phyloP scores from a whole-genome alignment of 2,329 filamentous ascomycete genomes.

The Malbranchea zuffiana region DNA sequence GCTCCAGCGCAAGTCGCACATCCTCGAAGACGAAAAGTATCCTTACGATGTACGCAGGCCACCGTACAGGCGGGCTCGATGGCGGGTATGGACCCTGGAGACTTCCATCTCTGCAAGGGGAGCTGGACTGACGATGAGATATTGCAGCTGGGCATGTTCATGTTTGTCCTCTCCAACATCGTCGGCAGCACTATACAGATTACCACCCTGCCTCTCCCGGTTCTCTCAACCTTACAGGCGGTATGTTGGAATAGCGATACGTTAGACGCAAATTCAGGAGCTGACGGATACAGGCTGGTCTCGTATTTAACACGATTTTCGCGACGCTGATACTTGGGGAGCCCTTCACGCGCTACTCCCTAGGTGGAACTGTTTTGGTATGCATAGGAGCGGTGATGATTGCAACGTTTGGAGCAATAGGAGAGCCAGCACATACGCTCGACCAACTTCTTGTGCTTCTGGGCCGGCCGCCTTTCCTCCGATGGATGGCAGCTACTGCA shows the following conservation, averaged over 20 bases:
- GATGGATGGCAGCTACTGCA: conserved; percentile 78
- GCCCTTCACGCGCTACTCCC: conserved; percentile 88
- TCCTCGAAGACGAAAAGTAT: conserved; percentile 90
- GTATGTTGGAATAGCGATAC: conserved; percentile 28
- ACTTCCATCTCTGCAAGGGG: neutral
- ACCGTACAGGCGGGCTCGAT: conserved; percentile 78
- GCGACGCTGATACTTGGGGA: conserved; percentile 86
- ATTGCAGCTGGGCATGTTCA: conserved; percentile 67
- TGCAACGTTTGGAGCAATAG: conserved; percentile 84
- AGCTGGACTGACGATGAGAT: conserved; percentile 14
- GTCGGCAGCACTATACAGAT: conserved; percentile 95
- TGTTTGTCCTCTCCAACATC: conserved; percentile 92
- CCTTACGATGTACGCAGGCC: conserved; percentile 67
- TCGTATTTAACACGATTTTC: conserved; percentile 98
- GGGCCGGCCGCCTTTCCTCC: conserved; percentile 60
- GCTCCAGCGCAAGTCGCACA: conserved; percentile 92
- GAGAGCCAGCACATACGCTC: conserved; percentile 81
- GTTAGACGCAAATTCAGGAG: conserved; percentile 1
- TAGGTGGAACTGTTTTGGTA: conserved; percentile 79
- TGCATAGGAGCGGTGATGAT: conserved; percentile 83
- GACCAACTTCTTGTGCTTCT: conserved; percentile 70
- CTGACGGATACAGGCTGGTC: conserved; percentile 50
- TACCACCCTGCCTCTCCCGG: conserved; percentile 83
- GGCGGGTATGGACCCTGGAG: conserved; percentile 52
- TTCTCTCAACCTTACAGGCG: conserved; percentile 88